These are phyloP conservation scores for Aspergillus quadrilineatus DNA, from an alignment of 2,329 filamentous ascomycete genomes.

Conservation along the genomic window DNA sequence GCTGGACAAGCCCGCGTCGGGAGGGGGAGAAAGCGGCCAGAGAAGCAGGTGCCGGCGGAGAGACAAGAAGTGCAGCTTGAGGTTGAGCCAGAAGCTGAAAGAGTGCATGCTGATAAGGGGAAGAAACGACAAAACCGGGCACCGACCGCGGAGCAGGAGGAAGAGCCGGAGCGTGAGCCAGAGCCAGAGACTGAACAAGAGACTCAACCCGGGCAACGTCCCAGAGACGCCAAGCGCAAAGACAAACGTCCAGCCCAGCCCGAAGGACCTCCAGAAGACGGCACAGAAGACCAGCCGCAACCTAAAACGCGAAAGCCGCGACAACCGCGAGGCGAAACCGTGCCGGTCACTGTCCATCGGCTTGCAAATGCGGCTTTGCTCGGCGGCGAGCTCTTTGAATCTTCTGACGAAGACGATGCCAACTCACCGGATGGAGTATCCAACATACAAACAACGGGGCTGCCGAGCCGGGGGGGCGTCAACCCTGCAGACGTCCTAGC, in stretches of 20 bases:
- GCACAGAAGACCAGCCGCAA: constrained; percentile 14
- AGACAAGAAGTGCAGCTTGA: neutral
- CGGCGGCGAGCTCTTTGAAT: constrained; percentile 21
- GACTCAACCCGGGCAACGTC: constrained; percentile 13
- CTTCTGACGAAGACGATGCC: constrained; percentile 29
- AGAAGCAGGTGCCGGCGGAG: neutral
- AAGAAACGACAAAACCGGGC: neutral
- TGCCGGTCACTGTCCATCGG: constrained; percentile 44
- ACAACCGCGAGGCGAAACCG: constrained; percentile 37
- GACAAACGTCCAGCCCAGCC: constrained; percentile 14
- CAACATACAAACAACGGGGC: constrained; percentile 34
- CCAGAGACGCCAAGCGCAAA: constrained; percentile 15
- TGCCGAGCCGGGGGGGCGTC: constrained; percentile 45
- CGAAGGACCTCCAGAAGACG: constrained; percentile 12
- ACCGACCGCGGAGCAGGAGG: neutral
- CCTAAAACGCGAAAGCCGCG: constrained; percentile 24
- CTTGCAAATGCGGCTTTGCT: constrained; percentile 37
- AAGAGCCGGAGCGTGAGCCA: neutral
- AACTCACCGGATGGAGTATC: constrained; percentile 33
- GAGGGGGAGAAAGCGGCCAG: neutral
- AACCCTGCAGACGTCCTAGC: constrained; percentile 54
- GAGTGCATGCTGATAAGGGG: neutral
- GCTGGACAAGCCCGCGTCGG: neutral
- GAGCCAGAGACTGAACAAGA: constrained; percentile 7
- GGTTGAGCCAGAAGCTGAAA: neutral